A percentile compares a stretch with the other conserved stretches of the same genome.
These are phyloP conservation scores for Aspergillus vadensis DNA, from an alignment of 2,329 filamentous ascomycete species.

Conservation along the genomic window DNA sequence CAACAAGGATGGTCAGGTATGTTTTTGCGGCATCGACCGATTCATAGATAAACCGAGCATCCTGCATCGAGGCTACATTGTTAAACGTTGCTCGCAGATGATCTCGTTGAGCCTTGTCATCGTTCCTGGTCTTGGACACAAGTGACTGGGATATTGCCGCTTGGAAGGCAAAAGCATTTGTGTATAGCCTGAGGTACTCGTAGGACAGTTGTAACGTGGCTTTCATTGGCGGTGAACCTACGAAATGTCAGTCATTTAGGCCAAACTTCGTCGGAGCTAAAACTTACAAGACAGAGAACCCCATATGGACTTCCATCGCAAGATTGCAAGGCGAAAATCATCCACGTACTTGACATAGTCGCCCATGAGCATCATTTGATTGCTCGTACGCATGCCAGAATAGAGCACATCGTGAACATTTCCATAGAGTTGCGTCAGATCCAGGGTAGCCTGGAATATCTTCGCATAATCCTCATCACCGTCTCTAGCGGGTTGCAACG, in stretches of 20 bases:
- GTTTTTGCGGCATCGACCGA: constrained; percentile 66
- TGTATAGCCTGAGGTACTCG: constrained; percentile 72
- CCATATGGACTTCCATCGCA: constrained; percentile 72
- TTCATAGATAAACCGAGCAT: constrained; percentile 68
- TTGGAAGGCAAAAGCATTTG: constrained; percentile 75
- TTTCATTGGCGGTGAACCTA: constrained; percentile 66
- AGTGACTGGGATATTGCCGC: constrained; percentile 62
- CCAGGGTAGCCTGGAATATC: constrained; percentile 70
- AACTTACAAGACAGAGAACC: constrained; percentile 63
- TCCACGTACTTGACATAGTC: constrained; percentile 76
- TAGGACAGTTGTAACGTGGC: constrained; percentile 69
- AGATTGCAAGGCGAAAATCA: constrained; percentile 68
- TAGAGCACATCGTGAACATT: constrained; percentile 75
- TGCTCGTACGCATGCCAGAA: constrained; percentile 68
- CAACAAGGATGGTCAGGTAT: constrained; percentile 61
- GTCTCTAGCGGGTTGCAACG: constrained; percentile 59
- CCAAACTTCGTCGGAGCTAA: not conserved
- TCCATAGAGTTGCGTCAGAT: constrained; percentile 70
- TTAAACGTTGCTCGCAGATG: constrained; percentile 50
- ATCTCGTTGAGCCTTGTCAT: constrained; percentile 40
- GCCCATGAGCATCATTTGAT: constrained; percentile 69
- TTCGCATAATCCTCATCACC: constrained; percentile 68
- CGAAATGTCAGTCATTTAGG: constrained; percentile 16
- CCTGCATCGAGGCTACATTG: constrained; percentile 61
- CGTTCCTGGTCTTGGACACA: constrained; percentile 41